Conservation (phyloP, 2,329 filamentous ascomycete genomes). For the Westerdykella sp. region DNA sequence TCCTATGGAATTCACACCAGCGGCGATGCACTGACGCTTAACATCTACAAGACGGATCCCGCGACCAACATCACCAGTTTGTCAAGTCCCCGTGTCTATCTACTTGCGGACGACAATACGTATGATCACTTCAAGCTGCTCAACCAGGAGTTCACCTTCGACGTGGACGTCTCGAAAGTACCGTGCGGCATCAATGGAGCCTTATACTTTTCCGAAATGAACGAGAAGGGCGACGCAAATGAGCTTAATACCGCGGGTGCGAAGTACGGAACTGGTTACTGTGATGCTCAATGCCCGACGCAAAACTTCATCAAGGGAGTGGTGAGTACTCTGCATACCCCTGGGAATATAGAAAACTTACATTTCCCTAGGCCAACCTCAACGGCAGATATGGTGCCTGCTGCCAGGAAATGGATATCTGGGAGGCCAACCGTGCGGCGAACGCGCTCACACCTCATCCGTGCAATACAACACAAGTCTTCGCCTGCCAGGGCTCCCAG, state of each 20-base stretch:
- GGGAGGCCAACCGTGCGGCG: slow-evolving; percentile 59
- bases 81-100: slow-evolving; percentile 15
- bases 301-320: slow-evolving; percentile 45
- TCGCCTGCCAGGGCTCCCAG: slow-evolving; percentile 44
- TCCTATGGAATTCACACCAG: slow-evolving; percentile 43
- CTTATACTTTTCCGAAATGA: slow-evolving; percentile 47
- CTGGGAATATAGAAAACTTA: neutral
- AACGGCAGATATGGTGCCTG: slow-evolving; percentile 49
- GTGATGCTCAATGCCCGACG: slow-evolving; percentile 17
- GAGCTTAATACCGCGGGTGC: slow-evolving; percentile 42
- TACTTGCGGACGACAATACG: slow-evolving; percentile 18
- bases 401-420: slow-evolving; percentile 61
- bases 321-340: neutral
- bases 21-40: slow-evolving; percentile 46
- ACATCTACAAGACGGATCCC: slow-evolving; percentile 46
- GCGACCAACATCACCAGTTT: slow-evolving; percentile 19
- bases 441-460: slow-evolving; percentile 57
- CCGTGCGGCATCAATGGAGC: slow-evolving; percentile 60
- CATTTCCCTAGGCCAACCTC: slow-evolving; percentile 9
- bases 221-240: slow-evolving; percentile 50
- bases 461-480: slow-evolving; percentile 46
- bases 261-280: slow-evolving; percentile 46
- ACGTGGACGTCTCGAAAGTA: slow-evolving; percentile 47
- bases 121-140: slow-evolving; percentile 21
- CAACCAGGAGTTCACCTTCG: slow-evolving; percentile 23